Evolutionary conservation across 2,329 filamentous ascomycete species (phyloP).

Genomic region (Chaetomiaceae sp.): DNA sequence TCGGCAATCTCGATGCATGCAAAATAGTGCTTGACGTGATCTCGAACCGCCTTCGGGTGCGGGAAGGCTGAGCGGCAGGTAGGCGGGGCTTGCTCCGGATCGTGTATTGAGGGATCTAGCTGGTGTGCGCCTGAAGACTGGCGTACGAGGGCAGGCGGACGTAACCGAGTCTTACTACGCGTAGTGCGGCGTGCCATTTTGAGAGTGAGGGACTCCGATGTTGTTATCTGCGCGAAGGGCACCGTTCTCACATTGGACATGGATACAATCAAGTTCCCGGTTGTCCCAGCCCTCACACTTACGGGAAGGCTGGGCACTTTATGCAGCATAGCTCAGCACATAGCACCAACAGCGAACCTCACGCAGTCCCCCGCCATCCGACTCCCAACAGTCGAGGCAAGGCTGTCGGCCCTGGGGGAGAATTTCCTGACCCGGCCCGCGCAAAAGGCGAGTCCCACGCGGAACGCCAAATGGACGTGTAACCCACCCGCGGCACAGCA

Average conservation of each 20-base stretch:
- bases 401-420: neutral
- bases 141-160: neutral
- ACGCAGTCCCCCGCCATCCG: no score
- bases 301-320: no score
- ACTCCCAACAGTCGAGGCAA: neutral
- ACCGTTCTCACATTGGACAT: no score
- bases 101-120: neutral
- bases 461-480: neutral
- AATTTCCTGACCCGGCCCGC: neutral
- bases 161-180: no score
- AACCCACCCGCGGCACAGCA: no score
- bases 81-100: slow-evolving; percentile 1
- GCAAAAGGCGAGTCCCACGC: neutral
- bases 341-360: no score
- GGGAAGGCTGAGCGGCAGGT: slow-evolving; percentile 7
- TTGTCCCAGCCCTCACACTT: no score
- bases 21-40: slow-evolving; percentile 13
- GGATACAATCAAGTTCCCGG: no score
- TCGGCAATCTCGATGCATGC: slow-evolving; percentile 11
- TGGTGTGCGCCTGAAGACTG: neutral
- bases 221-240: no score
- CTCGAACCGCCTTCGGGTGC: slow-evolving; percentile 6
- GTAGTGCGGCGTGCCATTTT: no score
- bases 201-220: no score
- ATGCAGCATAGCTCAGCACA: no score